Evolutionary conservation across 1,284 basidiomycete species (phyloP).

Genomic region (Heterobasidion annosum): DNA sequence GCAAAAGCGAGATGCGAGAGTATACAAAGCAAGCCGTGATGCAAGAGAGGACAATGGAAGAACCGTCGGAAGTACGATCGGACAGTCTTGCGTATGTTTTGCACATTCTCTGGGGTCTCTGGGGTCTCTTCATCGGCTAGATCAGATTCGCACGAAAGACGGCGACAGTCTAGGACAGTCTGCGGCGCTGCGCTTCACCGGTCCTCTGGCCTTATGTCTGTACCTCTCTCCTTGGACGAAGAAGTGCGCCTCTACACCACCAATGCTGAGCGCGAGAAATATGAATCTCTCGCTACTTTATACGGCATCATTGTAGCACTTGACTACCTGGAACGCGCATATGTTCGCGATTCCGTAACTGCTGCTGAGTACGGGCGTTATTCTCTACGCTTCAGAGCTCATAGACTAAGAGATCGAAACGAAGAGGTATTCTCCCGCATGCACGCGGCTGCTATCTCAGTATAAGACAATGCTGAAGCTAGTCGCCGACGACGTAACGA

Average conservation of each 20-base stretch:
- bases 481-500: slow-evolving; percentile 76
- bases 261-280: slow-evolving; percentile 85
- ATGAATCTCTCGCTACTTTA: slow-evolving; percentile 83
- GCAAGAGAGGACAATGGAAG: no score
- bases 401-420: slow-evolving; percentile 9
- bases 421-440: slow-evolving; percentile 92
- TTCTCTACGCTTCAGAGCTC: background rate
- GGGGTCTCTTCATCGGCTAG: no score
- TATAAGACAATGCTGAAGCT: slow-evolving; percentile 97
- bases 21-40: no score
- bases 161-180: no score
- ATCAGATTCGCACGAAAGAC: no score
- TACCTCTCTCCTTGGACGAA: slow-evolving; percentile 67
- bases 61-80: no score
- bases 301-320: slow-evolving; percentile 89
- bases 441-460: slow-evolving; percentile 85
- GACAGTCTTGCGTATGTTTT: no score
- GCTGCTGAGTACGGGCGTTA: slow-evolving; percentile 70
- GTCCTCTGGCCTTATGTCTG: slow-evolving; percentile 14
- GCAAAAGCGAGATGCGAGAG: no score
- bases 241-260: slow-evolving; percentile 86
- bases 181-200: no score
- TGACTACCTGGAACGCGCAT: slow-evolving; percentile 85
- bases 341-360: slow-evolving; percentile 87
- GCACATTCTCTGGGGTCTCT: no score